Conservation (phyloP, 2,329 filamentous ascomycete genomes). For the Ophiostoma australiae region DNA sequence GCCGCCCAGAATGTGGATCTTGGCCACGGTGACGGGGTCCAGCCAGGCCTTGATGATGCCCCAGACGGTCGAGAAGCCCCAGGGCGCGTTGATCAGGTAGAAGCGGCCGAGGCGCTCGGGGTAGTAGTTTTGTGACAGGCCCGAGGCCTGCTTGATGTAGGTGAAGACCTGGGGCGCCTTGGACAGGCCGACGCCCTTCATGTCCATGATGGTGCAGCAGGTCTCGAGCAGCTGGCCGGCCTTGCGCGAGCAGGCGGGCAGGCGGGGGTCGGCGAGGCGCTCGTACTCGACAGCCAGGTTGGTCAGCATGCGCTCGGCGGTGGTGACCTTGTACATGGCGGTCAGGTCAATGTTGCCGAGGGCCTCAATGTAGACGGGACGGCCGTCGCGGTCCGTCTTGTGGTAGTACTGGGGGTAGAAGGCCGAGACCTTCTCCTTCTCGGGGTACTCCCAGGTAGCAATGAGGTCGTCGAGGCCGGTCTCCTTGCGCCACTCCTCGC, state of each 20-base stretch:
- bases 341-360: slow-evolving; percentile 87
- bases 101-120: slow-evolving; percentile 93
- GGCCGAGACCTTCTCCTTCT: slow-evolving; percentile 76
- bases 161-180: slow-evolving; percentile 80
- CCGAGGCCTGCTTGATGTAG: slow-evolving; percentile 79
- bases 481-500: slow-evolving; percentile 85
- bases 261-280: slow-evolving; percentile 84
- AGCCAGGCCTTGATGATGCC: slow-evolving; percentile 85
- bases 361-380: slow-evolving; percentile 95
- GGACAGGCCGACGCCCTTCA: slow-evolving; percentile 84
- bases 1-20: slow-evolving; percentile 85
- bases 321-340: slow-evolving; percentile 90
- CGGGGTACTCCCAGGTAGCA: slow-evolving; percentile 76
- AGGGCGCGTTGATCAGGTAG: slow-evolving; percentile 96
- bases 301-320: slow-evolving; percentile 85
- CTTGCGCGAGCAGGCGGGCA: slow-evolving; percentile 94
- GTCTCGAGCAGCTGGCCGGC: slow-evolving; percentile 86
- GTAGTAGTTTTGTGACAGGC: slow-evolving; percentile 97
- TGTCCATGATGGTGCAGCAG: slow-evolving; percentile 96
- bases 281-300: slow-evolving; percentile 98
- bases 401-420: slow-evolving; percentile 99
- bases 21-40: slow-evolving; percentile 91
- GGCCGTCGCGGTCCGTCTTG: slow-evolving; percentile 92
- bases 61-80: slow-evolving; percentile 88
- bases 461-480: slow-evolving; percentile 79